phyloP scores from a whole-genome alignment of 2,329 filamentous ascomycete species.

The Sporothrix inflata region DNA sequence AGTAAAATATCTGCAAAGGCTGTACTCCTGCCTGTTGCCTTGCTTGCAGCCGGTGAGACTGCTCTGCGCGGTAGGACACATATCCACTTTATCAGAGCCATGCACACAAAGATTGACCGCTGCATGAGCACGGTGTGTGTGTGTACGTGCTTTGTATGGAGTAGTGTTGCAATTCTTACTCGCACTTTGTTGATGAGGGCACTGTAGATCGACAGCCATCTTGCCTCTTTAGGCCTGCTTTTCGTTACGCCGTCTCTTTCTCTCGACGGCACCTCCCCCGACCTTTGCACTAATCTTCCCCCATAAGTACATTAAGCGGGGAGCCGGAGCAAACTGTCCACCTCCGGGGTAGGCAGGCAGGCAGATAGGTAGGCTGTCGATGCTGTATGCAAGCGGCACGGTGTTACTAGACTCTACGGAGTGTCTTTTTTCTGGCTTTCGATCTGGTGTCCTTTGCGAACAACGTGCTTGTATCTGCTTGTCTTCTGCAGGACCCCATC shows the following conservation, averaged over 20 bases:
- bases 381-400: slow-evolving; percentile 9
- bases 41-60: not conserved
- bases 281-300: not conserved
- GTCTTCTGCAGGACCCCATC: slow-evolving; percentile 8
- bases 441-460: not conserved
- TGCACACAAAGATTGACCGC: not conserved
- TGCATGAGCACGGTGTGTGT: not conserved
- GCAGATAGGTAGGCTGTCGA: not conserved
- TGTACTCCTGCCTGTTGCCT: too few species aligned
- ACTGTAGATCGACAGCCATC: not conserved
- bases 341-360: slow-evolving; percentile 5
- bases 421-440: not conserved
- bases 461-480: not conserved
- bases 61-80: not conserved
- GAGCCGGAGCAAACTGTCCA: slow-evolving; percentile 23
- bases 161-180: not conserved
- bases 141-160: not conserved
- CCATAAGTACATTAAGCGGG: not conserved
- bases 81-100: not conserved
- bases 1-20: too few species aligned
- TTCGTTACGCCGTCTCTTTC: not conserved
- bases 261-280: not conserved
- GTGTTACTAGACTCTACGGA: not conserved
- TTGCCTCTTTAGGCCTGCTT: not conserved
- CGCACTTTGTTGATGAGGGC: slow-evolving; percentile 10